Conservation (phyloP, 2,329 filamentous ascomycete species). For the Pezicula radicicola region DNA sequence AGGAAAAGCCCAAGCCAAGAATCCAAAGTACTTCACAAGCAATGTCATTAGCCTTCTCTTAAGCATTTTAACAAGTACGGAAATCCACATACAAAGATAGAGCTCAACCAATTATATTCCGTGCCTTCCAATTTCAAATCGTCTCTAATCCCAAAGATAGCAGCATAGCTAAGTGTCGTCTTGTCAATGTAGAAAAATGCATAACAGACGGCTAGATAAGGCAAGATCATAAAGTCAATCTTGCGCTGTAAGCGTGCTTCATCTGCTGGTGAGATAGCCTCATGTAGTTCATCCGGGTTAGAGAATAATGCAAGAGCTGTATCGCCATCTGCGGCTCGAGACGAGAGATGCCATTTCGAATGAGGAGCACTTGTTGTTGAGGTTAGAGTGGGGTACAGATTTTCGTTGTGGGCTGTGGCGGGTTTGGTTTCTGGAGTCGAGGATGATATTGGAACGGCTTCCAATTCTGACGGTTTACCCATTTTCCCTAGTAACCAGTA, state of each 20-base stretch:
- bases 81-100: constrained; percentile 36
- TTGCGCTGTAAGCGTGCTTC: constrained; percentile 47
- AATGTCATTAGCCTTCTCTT: too few relatives aligned
- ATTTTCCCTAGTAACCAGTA: not conserved
- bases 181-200: constrained; percentile 39
- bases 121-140: constrained; percentile 48
- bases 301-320: constrained; percentile 48
- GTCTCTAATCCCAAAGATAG: constrained; percentile 54
- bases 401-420: constrained; percentile 26
- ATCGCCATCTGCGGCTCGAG: constrained; percentile 38
- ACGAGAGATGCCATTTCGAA: constrained; percentile 15
- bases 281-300: constrained; percentile 43
- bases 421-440: constrained; percentile 21
- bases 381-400: constrained; percentile 16
- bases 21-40: constrained; percentile 30
- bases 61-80: too few relatives aligned
- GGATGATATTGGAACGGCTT: not conserved
- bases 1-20: constrained; percentile 49
- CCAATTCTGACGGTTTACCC: constrained; percentile 1
- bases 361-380: constrained; percentile 13
- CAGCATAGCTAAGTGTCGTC: constrained; percentile 51
- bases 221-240: constrained; percentile 58
- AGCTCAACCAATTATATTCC: constrained; percentile 46
- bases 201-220: constrained; percentile 51
- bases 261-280: constrained; percentile 41